Evolutionary conservation across 257 asterid genomes (phyloP).

Genomic region (Rubia yunnanensis): DNA sequence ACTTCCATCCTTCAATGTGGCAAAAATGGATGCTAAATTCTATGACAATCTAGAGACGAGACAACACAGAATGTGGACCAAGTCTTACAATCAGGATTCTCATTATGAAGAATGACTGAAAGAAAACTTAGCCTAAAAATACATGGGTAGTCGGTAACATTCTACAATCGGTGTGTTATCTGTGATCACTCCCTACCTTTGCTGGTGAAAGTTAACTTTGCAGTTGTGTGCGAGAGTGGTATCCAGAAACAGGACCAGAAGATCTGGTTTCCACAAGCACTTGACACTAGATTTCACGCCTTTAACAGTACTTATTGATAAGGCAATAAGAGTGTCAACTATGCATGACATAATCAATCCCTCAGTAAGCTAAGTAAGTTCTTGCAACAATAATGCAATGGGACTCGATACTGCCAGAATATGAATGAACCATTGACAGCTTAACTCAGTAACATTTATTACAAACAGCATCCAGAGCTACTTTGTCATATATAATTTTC

Average conservation of each 20-base stretch:
- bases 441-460: not conserved
- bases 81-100: not conserved
- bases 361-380: not conserved
- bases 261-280: no score
- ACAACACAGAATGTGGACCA: not conserved
- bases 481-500: not conserved
- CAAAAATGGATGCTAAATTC: not conserved
- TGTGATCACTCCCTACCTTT: not conserved
- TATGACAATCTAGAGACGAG: not conserved
- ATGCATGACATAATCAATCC: not conserved
- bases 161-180: not conserved
- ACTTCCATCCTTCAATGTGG: not conserved
- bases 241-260: no score
- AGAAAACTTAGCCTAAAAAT: not conserved
- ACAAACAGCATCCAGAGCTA: not conserved
- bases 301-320: no score
- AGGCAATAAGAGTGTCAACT: not conserved
- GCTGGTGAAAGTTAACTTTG: not conserved
- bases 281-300: not conserved
- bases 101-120: not conserved
- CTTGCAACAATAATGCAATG: not conserved
- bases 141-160: no score
- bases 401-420: not conserved
- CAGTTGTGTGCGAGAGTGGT: not conserved
- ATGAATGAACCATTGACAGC: not conserved